These are phyloP conservation scores for Fennellomyces sp. DNA, from an alignment of 371 early-diverging fungal genomes.

Conservation along the genomic window DNA sequence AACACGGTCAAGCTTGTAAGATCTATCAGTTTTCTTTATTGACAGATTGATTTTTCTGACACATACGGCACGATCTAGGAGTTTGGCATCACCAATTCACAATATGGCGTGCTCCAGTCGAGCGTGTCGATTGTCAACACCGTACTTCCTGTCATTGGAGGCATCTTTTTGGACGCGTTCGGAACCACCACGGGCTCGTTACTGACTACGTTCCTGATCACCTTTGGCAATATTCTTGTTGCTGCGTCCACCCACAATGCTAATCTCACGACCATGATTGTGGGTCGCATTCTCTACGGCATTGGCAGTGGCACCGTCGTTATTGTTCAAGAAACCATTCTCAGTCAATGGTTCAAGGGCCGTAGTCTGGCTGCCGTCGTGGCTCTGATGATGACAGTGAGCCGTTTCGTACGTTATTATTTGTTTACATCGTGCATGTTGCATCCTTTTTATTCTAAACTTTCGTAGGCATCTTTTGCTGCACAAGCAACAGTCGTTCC, in stretches of 20 bases:
- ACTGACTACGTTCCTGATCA: conserved; percentile 58
- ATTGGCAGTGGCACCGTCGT: conserved; percentile 71
- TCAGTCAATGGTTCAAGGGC: conserved; percentile 75
- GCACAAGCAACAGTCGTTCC: conserved; percentile 68
- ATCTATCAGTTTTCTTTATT: neutral
- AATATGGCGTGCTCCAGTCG: conserved; percentile 74
- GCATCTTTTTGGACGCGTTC: conserved; percentile 69
- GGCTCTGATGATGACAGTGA: conserved; percentile 66
- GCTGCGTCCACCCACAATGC: conserved; percentile 57
- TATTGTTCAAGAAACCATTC: conserved; percentile 73
- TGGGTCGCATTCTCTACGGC: conserved; percentile 68
- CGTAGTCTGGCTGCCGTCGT: conserved; percentile 62
- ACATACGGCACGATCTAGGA: conserved; percentile 36
- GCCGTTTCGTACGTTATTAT: conserved; percentile 51
- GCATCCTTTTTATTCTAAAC: neutral
- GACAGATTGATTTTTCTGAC: neutral
- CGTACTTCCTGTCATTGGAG: conserved; percentile 66
- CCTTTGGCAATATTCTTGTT: conserved; percentile 60
- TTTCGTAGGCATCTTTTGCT: conserved; percentile 49
- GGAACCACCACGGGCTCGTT: conserved; percentile 66
- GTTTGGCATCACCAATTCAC: conserved; percentile 63
- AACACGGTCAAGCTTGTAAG: conserved; percentile 59
- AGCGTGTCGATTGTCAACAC: conserved; percentile 73
- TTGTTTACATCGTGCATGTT: neutral
- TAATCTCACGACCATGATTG: conserved; percentile 60